Evolutionary conservation across 2,329 filamentous ascomycete genomes (phyloP).

Genomic region (Epichloe aotearoae): DNA sequence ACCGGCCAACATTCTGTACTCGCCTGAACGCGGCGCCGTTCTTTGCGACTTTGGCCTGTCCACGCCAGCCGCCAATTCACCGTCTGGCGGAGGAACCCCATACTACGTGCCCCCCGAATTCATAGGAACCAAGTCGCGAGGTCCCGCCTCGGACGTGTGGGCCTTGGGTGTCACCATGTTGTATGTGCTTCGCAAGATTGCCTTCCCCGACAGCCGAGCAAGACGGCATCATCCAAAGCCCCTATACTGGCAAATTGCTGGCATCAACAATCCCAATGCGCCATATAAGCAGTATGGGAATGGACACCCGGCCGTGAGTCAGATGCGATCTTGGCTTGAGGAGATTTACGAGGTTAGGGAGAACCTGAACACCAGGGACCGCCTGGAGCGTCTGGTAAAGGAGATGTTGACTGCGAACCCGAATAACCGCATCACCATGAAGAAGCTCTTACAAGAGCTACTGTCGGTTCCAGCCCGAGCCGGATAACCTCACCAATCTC

Average conservation of each 20-base stretch:
- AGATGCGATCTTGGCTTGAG: conserved; percentile 44
- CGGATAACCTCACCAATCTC: not conserved
- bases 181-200: conserved; percentile 41
- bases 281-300: conserved; percentile 22
- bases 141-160: conserved; percentile 44
- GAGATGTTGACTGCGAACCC: conserved; percentile 42
- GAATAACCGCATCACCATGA: conserved; percentile 39
- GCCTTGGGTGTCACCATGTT: conserved; percentile 48
- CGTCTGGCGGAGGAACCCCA: conserved; percentile 42
- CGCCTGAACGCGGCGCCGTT: conserved; percentile 42
- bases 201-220: conserved; percentile 39
- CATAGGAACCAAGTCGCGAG: conserved; percentile 40
- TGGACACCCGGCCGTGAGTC: conserved; percentile 28
- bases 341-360: conserved; percentile 37
- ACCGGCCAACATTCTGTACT: conserved; percentile 48
- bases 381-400: conserved; percentile 36
- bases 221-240: conserved; percentile 33
- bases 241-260: conserved; percentile 46
- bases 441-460: conserved; percentile 33
- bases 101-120: conserved; percentile 53
- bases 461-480: conserved; percentile 14
- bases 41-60: conserved; percentile 49
- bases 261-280: conserved; percentile 31
- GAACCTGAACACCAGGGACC: conserved; percentile 31
- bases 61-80: conserved; percentile 31